phyloP scores from a whole-genome alignment of 768 basidiomycete species.

The Leccinellum albellum region DNA sequence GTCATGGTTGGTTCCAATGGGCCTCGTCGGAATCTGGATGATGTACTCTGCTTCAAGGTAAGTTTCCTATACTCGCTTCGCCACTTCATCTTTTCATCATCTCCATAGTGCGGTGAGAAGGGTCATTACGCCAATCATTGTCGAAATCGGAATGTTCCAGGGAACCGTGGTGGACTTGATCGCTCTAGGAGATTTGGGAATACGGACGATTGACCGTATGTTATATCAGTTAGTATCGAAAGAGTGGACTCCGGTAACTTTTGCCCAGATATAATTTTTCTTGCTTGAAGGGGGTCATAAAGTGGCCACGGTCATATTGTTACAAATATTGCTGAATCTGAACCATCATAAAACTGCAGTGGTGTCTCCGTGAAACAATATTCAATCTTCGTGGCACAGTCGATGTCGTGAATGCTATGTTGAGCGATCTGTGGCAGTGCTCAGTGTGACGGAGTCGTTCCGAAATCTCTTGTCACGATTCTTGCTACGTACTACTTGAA shows the following conservation, averaged over 20 bases:
- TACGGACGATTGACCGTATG: conserved; percentile 23
- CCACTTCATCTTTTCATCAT: conserved; percentile 3
- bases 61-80: conserved; percentile 13
- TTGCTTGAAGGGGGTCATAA: neutral
- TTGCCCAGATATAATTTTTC: neutral
- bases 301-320: neutral
- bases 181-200: conserved; percentile 34
- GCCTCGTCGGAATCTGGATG: conserved; percentile 70
- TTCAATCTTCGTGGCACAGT: neutral
- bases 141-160: conserved; percentile 85
- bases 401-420: neutral
- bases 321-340: neutral
- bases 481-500: neutral
- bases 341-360: neutral
- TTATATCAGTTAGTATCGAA: neutral
- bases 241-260: neutral
- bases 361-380: neutral
- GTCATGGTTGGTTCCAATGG: conserved; percentile 32
- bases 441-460: neutral
- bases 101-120: conserved; percentile 74
- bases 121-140: conserved; percentile 97
- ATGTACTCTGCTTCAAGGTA: conserved; percentile 87
- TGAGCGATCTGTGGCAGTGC: neutral
- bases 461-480: neutral
- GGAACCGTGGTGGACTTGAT: conserved; percentile 82